Percentiles rank a stretch among this genome's conserved stretches.
Evolutionary conservation across 2,329 filamentous ascomycete genomes (phyloP).

Genomic region (Colletotrichum tropicicola): DNA sequence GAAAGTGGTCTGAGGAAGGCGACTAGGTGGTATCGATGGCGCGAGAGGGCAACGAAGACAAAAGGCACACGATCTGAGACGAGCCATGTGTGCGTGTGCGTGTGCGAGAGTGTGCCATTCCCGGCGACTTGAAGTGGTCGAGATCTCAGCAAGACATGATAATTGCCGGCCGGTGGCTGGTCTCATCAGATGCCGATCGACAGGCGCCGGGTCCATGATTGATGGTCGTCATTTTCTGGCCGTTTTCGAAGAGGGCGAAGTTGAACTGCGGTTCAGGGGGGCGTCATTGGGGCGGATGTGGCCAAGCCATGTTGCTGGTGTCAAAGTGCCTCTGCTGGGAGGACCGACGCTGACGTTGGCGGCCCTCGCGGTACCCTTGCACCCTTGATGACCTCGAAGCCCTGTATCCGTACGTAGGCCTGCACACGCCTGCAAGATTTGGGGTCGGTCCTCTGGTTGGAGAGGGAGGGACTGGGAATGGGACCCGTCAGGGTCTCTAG

Average conservation of each 20-base stretch:
- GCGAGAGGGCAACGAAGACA: conserved; percentile 5
- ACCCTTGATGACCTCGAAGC: too few relatives aligned
- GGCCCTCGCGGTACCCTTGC: too few relatives aligned
- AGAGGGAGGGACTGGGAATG: background rate
- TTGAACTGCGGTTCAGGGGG: background rate
- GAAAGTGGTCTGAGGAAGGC: conserved; percentile 21
- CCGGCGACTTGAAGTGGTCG: background rate
- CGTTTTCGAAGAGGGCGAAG: conserved; percentile 19
- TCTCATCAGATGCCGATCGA: conserved; percentile 24
- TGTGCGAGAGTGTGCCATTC: background rate
- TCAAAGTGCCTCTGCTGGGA: too few relatives aligned
- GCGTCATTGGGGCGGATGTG: too few relatives aligned
- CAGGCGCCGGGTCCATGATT: background rate
- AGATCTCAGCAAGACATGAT: background rate
- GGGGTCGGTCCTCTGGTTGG: too few relatives aligned
- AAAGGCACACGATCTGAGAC: too few relatives aligned
- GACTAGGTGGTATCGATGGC: conserved; percentile 1
- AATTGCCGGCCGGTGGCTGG: conserved; percentile 7
- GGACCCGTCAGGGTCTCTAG: background rate
- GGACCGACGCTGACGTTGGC: too few relatives aligned
- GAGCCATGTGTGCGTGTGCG: conserved; percentile 2
- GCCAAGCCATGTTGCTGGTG: too few relatives aligned
- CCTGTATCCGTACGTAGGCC: too few relatives aligned
- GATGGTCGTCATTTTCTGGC: background rate
- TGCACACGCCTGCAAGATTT: too few relatives aligned